Percentiles rank a stretch among this genome's conserved stretches.
phyloP scores from a whole-genome alignment of 805 yeast species.

The Yamadazyma sp. region DNA sequence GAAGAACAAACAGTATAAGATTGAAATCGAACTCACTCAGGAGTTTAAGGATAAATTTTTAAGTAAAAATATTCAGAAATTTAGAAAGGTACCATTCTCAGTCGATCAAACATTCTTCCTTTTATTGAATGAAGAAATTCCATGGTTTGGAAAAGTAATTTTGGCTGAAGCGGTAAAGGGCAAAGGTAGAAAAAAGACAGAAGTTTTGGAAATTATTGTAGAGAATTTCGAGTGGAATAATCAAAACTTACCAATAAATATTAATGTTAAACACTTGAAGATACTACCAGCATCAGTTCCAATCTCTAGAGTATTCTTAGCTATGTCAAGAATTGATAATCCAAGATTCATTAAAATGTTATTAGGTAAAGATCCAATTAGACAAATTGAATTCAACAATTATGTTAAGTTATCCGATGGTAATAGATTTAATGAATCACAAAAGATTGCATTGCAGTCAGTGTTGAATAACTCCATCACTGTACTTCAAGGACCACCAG shows the following conservation, averaged over 20 bases:
- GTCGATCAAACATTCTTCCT: constrained; percentile 58
- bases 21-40: constrained; percentile 42
- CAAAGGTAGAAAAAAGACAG: constrained; percentile 21
- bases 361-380: constrained; percentile 52
- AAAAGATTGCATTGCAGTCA: constrained; percentile 53
- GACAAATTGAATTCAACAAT: constrained; percentile 57
- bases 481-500: constrained; percentile 61
- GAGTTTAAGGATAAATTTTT: constrained; percentile 49
- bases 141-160: constrained; percentile 60
- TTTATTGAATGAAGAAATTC: constrained; percentile 45
- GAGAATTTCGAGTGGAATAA: constrained; percentile 60
- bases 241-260: constrained; percentile 44
- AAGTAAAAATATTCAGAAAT: constrained; percentile 46
- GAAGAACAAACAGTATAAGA: constrained; percentile 37
- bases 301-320: constrained; percentile 58
- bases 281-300: constrained; percentile 64
- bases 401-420: constrained; percentile 46
- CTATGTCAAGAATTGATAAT: constrained; percentile 60
- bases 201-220: constrained; percentile 42
- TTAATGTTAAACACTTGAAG: constrained; percentile 32
- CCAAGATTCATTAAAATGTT: constrained; percentile 51
- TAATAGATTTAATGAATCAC: constrained; percentile 52
- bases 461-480: constrained; percentile 50
- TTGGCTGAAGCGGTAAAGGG: constrained; percentile 23
- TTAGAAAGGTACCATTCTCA: constrained; percentile 59